phyloP scores from a whole-genome alignment of 257 asterid species.

The Petrea volubilis region DNA sequence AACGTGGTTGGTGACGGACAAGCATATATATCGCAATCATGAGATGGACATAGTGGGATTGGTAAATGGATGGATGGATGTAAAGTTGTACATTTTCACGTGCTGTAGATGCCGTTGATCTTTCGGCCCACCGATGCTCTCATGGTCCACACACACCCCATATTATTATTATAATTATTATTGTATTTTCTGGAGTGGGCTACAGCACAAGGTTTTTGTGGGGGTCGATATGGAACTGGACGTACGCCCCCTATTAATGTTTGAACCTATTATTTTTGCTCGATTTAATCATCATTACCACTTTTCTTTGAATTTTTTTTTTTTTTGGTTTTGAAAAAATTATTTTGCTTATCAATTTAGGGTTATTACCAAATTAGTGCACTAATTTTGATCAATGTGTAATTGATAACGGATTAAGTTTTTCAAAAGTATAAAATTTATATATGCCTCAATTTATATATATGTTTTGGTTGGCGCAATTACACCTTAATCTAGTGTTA shows the following conservation, averaged over 20 bases:
- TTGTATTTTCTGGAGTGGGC: neutral
- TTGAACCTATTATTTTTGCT: neutral
- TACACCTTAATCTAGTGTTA: too few relatives aligned
- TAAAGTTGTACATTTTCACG: constrained; percentile 27
- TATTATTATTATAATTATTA: neutral
- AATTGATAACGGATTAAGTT: too few relatives aligned
- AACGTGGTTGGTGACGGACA: constrained; percentile 27
- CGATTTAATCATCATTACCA: neutral
- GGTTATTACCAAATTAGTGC: too few relatives aligned
- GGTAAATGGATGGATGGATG: constrained; percentile 15
- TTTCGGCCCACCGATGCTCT: constrained; percentile 19
- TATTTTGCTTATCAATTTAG: neutral
- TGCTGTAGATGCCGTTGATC: constrained; percentile 33
- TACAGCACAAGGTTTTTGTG: neutral
- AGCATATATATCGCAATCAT: constrained; percentile 20
- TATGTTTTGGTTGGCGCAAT: too few relatives aligned
- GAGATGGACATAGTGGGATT: constrained; percentile 11
- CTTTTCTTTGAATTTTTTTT: neutral
- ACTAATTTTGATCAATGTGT: too few relatives aligned
- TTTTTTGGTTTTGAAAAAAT: neutral
- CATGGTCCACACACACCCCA: neutral
- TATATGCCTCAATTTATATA: too few relatives aligned
- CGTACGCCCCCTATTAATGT: neutral
- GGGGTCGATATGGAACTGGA: neutral
- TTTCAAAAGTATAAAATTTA: too few relatives aligned